Evolutionary conservation across 2,329 filamentous ascomycete genomes (phyloP), one percentile per base, ranked within the genome.

Genomic region (Diplodia seriata): DNA sequence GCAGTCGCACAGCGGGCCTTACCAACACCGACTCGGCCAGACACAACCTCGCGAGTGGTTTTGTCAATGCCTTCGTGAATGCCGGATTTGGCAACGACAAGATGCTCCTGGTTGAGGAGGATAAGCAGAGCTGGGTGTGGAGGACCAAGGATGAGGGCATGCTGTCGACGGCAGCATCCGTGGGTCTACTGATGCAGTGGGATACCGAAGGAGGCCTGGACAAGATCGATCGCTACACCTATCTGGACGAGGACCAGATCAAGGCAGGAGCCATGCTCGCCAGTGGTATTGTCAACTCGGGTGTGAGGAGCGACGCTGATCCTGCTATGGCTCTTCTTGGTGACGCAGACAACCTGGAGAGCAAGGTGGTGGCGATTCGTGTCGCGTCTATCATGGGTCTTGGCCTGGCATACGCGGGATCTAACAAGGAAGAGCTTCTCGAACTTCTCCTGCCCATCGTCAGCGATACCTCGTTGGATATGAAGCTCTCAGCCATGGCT

Each of bases 71-170:
- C 0, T 98, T 99, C 75, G 93, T 95, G 70, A 99, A 99, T 73
- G 94, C 95, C 65, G 95, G 95, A 38, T 99, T 93, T 74, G 92
- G 93, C 53, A 91, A 94, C 68, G 95, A 99, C 80, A 98, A 97
- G 85, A 91, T 99, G 88, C 97, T 99, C 94, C 84, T 98, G 68
- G 90, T 93, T 51, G 91, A 95, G 23, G 90, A 92, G 40, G 81
- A 78, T 69, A 96, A 97, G 83, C 90, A 91, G 74, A 92, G 91
- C 71, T 99, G 95, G 94, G 92, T 99, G 4, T 99, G 93, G 93
- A 99, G 98, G 84, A 98, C 96, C 23, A 99, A 99, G 81, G 93
- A 96, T 51, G 94, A 97, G 75, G 95, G 95, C 71, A 97, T 97
- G 93, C 86, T 97, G 81, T 98, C 95, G 1, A 97, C 94, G 0